Evolutionary conservation across 1,284 basidiomycete genomes (phyloP), one percentile per base, ranked within the genome.

Genomic region (Fomitopsis betulina): DNA sequence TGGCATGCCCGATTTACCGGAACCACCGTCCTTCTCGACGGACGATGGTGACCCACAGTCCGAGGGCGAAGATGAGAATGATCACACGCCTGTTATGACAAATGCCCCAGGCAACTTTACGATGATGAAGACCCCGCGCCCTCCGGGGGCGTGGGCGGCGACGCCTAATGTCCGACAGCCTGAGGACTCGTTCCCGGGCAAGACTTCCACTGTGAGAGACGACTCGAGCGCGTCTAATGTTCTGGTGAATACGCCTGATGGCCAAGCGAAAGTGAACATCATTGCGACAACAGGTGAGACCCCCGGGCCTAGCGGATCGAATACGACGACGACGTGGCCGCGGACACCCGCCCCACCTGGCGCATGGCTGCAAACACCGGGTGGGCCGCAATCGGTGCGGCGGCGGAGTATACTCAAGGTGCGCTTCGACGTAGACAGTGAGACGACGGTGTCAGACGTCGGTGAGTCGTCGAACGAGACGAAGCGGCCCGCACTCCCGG

Each of bases 301-400:
- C 7, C 23, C 45, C 13, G 25, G 17, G 23, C 25, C 19, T 9
- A 23, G 10, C 21, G 23, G 10, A 13, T 23, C 45, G 45, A 47
- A 47, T 25, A n/a, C 53, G 15, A 43, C 66, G 12, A 43, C 62
- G 15, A 65, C 68, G 13, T 53, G 66, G 15, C 70, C 70, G 33
- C 81, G 80, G 58, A 90, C 87, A 1, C 89, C 89, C 42, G 84
- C 80, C 5, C 82, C 80, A 7, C 88, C 89, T n/a, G 89, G 89
- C 25, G 86, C 78, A 37, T 90, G 87, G 86, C 62, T 82, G 51
- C 69, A 75, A 6, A 89, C 88, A 19, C 87, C 88, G 7, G 68
- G 60, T 0, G 59, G 30, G 33, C 32, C 49, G 10, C 17, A 58
- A 7, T 67, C 74, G 2, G 73, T 75, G 59, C 77, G 82, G 60